Base-by-base conservation (phyloP, 768 basidiomycete genomes). In the Naganishia antarctica region DNA sequence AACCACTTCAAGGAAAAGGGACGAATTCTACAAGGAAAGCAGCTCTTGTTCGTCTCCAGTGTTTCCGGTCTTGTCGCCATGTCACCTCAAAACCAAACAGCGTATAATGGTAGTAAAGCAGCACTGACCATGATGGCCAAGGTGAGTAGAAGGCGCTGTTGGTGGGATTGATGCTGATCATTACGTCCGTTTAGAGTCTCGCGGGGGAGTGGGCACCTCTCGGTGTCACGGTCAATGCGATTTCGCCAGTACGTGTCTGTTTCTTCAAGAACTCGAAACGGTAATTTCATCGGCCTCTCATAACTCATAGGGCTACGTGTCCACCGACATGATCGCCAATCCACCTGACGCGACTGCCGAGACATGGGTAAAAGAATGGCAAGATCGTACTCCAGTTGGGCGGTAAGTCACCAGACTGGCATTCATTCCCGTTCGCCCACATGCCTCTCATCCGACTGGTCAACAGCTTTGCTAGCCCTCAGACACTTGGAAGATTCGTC, bases 191-290 rank as follows among this genome's bases (percentile, higher is more conserved):
- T n/a, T 26, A 73, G 71, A 65, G 64, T 49, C 63, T 76, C 9
- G 73, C 76, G 0, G 73, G 65, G 1, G 75, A 78, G 71, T 78
- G 77, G 77, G 77, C 75, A 1, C 61, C 69, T 26, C 69, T 70
- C 26, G 75, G 74, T 0, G 65, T 78, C 44, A 64, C 69, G 4
- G 69, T 78, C 63, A 78, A 77, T 66, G 49, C 65, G 16, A 66
- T 77, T 12, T 75, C 75, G 4, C 77, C 77, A 16, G 67, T 70
- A 58, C 29, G 64, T 43, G 18, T 44, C 26, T 23, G 25, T 28
- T 65, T 37, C 26, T 16, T 25, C 61, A 40, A 4, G 26, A 12
- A 12, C 48, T 4, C 32, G n/a, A n/a, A n/a, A n/a, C 9, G 4
- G 16, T 34, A 3, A 6, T n/a, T 16, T 34, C 15, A 12, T 23